phyloP scores from a whole-genome alignment of 2,329 filamentous ascomycete genomes.

The Domatiomyces catenatus region DNA sequence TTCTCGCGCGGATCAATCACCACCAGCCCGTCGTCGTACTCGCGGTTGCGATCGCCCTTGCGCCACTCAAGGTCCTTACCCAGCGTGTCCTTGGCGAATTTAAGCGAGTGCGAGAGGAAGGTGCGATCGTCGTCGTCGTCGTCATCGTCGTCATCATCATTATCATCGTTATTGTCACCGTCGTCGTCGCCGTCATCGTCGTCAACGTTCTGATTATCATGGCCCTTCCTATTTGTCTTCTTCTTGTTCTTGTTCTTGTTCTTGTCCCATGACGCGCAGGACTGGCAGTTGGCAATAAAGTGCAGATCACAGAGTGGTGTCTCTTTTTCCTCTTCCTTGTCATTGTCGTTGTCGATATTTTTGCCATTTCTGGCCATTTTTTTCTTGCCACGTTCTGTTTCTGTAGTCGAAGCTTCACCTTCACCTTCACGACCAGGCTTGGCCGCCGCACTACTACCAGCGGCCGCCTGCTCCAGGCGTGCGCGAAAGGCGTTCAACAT shows the following conservation, averaged over 20 bases:
- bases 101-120: conserved; percentile 78
- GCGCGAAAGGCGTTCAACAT: conserved; percentile 66
- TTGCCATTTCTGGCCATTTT: background rate
- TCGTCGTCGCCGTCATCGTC: background rate
- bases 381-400: conserved; percentile 30
- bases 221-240: conserved; percentile 4
- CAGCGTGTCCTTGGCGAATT: conserved; percentile 74
- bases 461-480: conserved; percentile 52
- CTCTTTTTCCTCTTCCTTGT: conserved; percentile 29
- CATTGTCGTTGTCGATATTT: too few species aligned
- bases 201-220: background rate
- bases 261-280: conserved; percentile 71
- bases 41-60: conserved; percentile 49
- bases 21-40: conserved; percentile 79
- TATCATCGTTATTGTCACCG: conserved; percentile 20
- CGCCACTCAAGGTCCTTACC: conserved; percentile 87
- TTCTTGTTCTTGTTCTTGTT: conserved; percentile 21
- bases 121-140: conserved; percentile 38
- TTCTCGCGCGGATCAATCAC: conserved; percentile 87
- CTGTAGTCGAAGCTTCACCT: conserved; percentile 2
- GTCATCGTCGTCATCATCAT: conserved; percentile 36
- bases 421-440: conserved; percentile 16
- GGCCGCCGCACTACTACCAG: conserved; percentile 19
- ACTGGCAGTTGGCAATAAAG: conserved; percentile 91
- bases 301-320: conserved; percentile 76